Base-by-base conservation (phyloP, 768 basidiomycete genomes). In the Mycena galopus region DNA sequence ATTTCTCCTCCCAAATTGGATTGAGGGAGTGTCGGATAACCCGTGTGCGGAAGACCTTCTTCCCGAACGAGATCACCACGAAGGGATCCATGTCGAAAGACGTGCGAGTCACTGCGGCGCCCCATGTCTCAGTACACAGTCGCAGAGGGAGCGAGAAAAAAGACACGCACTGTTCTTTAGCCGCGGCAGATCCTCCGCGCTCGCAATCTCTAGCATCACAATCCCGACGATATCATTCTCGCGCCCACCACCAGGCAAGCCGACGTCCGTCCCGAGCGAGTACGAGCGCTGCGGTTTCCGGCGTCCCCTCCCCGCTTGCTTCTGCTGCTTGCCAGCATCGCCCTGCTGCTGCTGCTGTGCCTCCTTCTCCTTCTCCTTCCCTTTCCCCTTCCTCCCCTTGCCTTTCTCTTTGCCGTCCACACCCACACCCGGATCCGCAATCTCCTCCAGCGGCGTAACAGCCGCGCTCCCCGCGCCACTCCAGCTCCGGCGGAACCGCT, bases 51-150 rank as follows among this genome's bases (percentile, higher is more conserved):
- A 99, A 99, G 6, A 98, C 95, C 80, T 98, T 99, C 85, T 96
- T 97, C 33, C 97, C 95, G 73, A 99, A 99, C 4, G 95, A 96
- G 73, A 97, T 89, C 72, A 99, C 96, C 27, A 95, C 94, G 78
- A 98, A 99, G 0, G 97, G 96, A 77, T 98, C 96, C 96, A 98
- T 98, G 79, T 99, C 97, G 89, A 92, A 96, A 0, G 94, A 94
- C 0, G 90, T 94, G 0, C 93, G 90, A 1, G 92, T 95, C 90
- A 95, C 94, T 94, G 67, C 12, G 37, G 37, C 61, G 21, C 73
- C 35, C 19, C 62, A 39, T 35, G 58, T 42, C 55, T 58, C 19
- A 37, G 19, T 9, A 12, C 12, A 11, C 29, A 11, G 72, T 33
- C 17, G 6, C 50, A 59, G 4, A 51, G 62, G 21, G 0, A 23